A percentile compares a stretch with the other conserved stretches of the same genome.
Conservation (phyloP, 805 yeast genomes). For the Saturnispora sanitii region DNA sequence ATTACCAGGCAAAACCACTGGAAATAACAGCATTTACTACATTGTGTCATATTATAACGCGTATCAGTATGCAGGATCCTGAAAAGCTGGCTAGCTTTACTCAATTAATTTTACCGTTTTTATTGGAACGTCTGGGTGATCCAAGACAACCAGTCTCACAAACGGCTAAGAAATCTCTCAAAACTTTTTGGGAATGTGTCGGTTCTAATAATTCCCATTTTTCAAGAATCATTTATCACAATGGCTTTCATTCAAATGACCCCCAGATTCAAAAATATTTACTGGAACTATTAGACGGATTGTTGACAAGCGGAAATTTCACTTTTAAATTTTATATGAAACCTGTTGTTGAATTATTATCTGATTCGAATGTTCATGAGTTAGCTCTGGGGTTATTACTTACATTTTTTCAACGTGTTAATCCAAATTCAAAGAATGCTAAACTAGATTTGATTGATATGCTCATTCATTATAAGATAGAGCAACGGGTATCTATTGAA, state of each 20-base stretch:
- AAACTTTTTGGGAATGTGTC: conserved; percentile 40
- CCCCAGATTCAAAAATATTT: conserved; percentile 35
- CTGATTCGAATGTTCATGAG: conserved; percentile 12
- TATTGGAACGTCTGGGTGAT: conserved; percentile 39
- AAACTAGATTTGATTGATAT: conserved; percentile 36
- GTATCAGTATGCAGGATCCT: conserved; percentile 49
- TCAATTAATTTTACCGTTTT: conserved; percentile 39
- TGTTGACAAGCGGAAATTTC: conserved; percentile 27
- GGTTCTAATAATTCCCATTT: conserved; percentile 24
- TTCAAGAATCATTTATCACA: conserved; percentile 34
- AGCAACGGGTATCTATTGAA: conserved; percentile 16
- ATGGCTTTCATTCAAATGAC: conserved; percentile 31
- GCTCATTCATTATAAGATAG: conserved; percentile 28
- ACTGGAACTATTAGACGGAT: conserved; percentile 36
- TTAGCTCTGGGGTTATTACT: conserved; percentile 24
- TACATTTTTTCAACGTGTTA: conserved; percentile 28
- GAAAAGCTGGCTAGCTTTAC: conserved; percentile 33
- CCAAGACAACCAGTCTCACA: conserved; percentile 27
- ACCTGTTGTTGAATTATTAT: conserved; percentile 17
- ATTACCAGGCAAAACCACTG: conserved; percentile 28
- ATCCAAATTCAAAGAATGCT: conserved; percentile 29
- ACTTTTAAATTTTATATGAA: conserved; percentile 24
- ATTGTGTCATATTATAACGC: conserved; percentile 45
- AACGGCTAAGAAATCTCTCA: conserved; percentile 43
- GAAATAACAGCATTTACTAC: conserved; percentile 41